phyloP scores from a whole-genome alignment of 1,284 basidiomycete species.

The Hymenochaete sp. region DNA sequence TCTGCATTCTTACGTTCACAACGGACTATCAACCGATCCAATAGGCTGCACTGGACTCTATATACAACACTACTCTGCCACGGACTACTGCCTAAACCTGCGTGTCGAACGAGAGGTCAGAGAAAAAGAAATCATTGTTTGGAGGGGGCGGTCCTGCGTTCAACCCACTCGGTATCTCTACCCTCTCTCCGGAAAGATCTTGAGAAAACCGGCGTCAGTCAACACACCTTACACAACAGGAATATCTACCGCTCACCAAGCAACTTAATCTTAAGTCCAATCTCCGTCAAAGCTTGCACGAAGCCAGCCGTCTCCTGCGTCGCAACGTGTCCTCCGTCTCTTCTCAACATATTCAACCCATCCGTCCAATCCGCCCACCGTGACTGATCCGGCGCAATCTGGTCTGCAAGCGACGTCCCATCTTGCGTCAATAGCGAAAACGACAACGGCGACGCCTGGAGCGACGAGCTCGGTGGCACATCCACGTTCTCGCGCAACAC shows the following conservation, averaged over 20 bases:
- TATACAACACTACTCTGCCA: too few species aligned
- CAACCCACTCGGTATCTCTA: constrained; percentile 81
- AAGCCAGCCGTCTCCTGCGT: constrained; percentile 82
- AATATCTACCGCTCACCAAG: constrained; percentile 48
- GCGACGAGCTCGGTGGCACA: constrained; percentile 35
- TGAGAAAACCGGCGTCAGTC: constrained; percentile 10
- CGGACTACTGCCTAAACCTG: constrained; percentile 14
- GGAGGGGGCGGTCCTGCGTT: constrained; percentile 63
- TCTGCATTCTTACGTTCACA: too few species aligned
- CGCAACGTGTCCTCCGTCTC: constrained; percentile 71
- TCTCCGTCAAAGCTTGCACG: constrained; percentile 82
- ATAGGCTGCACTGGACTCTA: too few species aligned
- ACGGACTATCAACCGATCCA: too few species aligned
- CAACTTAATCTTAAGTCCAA: constrained; percentile 89
- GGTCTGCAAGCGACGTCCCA: constrained; percentile 66
- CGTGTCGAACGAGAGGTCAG: constrained; percentile 40
- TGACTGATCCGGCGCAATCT: constrained; percentile 77
- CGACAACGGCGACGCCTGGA: constrained; percentile 59
- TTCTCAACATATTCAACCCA: constrained; percentile 80
- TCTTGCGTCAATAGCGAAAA: constrained; percentile 75
- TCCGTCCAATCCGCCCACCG: constrained; percentile 96
- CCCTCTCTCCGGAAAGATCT: constrained; percentile 87
- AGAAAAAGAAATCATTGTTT: constrained; percentile 84
- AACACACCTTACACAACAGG: neutral
- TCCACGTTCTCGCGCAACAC: constrained; percentile 45